A percentile compares a stretch with the other conserved stretches of the same genome.
These are phyloP conservation scores for Isatis tinctoria DNA, from an alignment of 345 rosid species.

Conservation along the genomic window DNA sequence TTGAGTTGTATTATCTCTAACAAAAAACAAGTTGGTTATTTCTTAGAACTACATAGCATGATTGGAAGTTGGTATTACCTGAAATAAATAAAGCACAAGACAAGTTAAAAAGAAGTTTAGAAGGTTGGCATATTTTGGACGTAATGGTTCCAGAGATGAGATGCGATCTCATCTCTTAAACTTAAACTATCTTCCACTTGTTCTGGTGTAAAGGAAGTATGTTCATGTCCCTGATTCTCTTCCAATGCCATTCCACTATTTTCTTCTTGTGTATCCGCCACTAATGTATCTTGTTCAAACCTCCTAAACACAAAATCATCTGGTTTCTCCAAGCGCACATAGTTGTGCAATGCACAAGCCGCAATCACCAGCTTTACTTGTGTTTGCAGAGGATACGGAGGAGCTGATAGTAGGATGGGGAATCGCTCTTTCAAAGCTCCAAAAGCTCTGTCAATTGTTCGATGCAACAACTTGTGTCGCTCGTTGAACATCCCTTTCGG, in stretches of 20 bases:
- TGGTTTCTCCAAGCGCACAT: conserved; percentile 65
- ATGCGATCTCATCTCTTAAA: conserved; percentile 64
- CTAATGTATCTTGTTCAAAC: conserved; percentile 43
- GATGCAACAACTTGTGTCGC: conserved; percentile 56
- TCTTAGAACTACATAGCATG: too few species aligned
- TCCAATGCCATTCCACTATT: not conserved
- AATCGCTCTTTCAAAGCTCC: conserved; percentile 79
- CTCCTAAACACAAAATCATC: conserved; percentile 62
- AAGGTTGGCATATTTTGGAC: conserved; percentile 33
- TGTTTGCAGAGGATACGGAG: conserved; percentile 79
- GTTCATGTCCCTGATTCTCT: conserved; percentile 7
- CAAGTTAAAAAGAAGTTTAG: not conserved
- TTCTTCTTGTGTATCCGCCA: conserved; percentile 19
- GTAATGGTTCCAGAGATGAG: conserved; percentile 46
- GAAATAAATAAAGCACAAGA: not conserved
- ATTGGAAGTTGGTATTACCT: not conserved
- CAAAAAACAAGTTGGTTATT: too few species aligned
- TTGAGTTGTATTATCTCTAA: too few species aligned
- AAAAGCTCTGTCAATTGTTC: conserved; percentile 44
- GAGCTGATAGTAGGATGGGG: conserved; percentile 77
- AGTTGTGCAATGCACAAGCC: conserved; percentile 80
- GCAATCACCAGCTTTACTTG: conserved; percentile 71
- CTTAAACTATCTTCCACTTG: conserved; percentile 49
- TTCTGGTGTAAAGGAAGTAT: not conserved
- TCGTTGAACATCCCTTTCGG: conserved; percentile 73